phyloP scores from a whole-genome alignment of 306 rosid species.

The Cucumis melo region DNA sequence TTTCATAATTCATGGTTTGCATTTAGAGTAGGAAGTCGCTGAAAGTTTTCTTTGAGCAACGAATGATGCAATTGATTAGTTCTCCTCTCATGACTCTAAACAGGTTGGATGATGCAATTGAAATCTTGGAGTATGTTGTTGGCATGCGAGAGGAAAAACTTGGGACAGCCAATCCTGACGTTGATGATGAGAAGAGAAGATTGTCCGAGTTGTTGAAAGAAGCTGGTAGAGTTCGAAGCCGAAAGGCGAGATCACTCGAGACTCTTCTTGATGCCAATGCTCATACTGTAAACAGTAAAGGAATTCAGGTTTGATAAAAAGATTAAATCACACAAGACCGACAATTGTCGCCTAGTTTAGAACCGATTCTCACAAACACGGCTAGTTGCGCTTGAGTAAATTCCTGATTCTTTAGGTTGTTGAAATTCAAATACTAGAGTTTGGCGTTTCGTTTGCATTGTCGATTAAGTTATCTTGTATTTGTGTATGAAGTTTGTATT shows the following conservation, averaged over 20 bases:
- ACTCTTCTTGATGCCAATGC: conserved; percentile 47
- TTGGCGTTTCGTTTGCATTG: not conserved
- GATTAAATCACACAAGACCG: not conserved
- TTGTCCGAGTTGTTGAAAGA: conserved; percentile 74
- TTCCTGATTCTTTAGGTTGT: conserved; percentile 4
- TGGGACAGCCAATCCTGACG: conserved; percentile 89
- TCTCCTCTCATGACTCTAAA: not conserved
- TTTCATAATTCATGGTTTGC: not conserved
- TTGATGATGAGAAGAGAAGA: conserved; percentile 84
- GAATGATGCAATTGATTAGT: not conserved
- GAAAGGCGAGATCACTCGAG: conserved; percentile 65
- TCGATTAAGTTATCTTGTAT: not conserved
- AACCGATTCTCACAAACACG: not conserved
- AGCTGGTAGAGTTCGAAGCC: conserved; percentile 60
- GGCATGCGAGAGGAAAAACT: conserved; percentile 77
- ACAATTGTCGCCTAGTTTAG: not conserved
- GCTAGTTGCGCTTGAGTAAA: not conserved
- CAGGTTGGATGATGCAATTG: conserved; percentile 88
- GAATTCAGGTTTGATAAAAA: conserved; percentile 13
- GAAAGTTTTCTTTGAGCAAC: not conserved
- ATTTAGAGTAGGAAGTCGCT: not conserved
- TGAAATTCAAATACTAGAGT: not conserved
- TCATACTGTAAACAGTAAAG: conserved; percentile 12
- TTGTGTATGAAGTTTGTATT: not conserved
- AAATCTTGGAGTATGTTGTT: conserved; percentile 61